Evolutionary conservation across 1,139 yeast species (phyloP).

Genomic region (Taphrina confusa): DNA sequence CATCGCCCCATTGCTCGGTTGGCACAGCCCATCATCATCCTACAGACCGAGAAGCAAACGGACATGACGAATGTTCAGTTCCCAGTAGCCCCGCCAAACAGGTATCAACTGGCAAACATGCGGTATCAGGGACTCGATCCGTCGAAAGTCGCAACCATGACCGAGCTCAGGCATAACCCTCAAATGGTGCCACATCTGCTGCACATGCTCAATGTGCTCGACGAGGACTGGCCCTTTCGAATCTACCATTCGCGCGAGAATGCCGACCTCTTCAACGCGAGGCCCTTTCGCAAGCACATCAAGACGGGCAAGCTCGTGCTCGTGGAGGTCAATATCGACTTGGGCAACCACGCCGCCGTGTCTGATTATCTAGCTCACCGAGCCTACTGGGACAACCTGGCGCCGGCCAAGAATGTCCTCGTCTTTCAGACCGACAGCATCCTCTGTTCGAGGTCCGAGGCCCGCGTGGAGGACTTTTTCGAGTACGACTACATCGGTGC

Average conservation of each 20-base stretch:
- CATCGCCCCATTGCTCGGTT: background rate
- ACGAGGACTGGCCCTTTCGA: conserved; percentile 29
- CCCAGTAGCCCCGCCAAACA: conserved; percentile 7
- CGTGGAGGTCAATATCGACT: conserved; percentile 9
- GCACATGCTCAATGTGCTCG: conserved; percentile 20
- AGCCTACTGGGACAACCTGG: conserved; percentile 22
- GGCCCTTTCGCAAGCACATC: conserved; percentile 3
- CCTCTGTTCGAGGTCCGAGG: conserved; percentile 19
- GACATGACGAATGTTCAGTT: conserved; percentile 17
- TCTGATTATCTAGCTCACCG: conserved; percentile 19
- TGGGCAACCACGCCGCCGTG: conserved; percentile 11
- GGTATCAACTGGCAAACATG: background rate
- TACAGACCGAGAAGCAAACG: conserved; percentile 1
- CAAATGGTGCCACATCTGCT: conserved; percentile 15
- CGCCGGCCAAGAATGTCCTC: conserved; percentile 28
- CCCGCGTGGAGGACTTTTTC: conserved; percentile 23
- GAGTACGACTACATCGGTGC: conserved; percentile 29
- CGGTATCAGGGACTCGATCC: conserved; percentile 10
- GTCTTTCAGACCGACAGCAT: conserved; percentile 25
- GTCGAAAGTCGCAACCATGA: conserved; percentile 22
- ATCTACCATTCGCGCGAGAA: conserved; percentile 26
- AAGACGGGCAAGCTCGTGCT: conserved; percentile 23
- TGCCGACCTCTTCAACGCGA: conserved; percentile 12
- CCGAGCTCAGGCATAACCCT: conserved; percentile 21
- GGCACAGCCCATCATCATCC: background rate